Base-by-base conservation (phyloP, 805 yeast genomes). In the Zygoascus tannicola region DNA sequence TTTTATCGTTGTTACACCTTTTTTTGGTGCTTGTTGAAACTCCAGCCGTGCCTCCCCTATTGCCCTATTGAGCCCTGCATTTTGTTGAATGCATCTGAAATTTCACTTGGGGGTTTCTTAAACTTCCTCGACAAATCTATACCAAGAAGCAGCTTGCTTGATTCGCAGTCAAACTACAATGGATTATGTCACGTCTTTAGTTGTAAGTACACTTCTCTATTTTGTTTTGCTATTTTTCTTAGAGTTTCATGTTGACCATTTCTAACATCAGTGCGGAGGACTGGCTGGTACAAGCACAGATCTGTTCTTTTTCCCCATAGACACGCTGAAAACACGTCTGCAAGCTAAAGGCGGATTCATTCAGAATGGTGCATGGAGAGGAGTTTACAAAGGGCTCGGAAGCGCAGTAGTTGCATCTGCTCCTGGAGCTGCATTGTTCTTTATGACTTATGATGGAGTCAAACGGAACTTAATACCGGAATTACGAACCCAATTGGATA, bases 231-330 rank as follows among this genome's bases (percentile, higher is more conserved):
- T n/a, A n/a, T n/a, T n/a, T n/a, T n/a, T n/a, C n/a, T n/a, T n/a
- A n/a, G n/a, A n/a, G n/a, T n/a, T n/a, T n/a, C n/a, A n/a, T n/a
- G n/a, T n/a, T n/a, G n/a, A n/a, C n/a, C n/a, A n/a, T n/a, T n/a
- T n/a, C 39, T 44, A 26, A 39, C 18, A 16, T 26, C 18, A 55
- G 58, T 49, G 57, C 56, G 98, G 98, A 32, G 98, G 85, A 5
- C 80, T 92, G 47, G 96, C 98, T 4, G 99, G 99, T 14, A 92
- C 96, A 1, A 80, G 94, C 4, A 88, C 97, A 1, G 99, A 92
- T 65, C 69, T 92, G 32, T 86, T 82, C 3, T 92, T 92, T 64
- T 92, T 90, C 68, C 98, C 99, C 12, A 85, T 92, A 33, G 99
- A 92, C 56, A 92, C 99, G 1, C 55, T 92, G 45, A 92, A 92